Conservation (phyloP, 1,139 yeast species). For the Maudiozyma humilis region DNA sequence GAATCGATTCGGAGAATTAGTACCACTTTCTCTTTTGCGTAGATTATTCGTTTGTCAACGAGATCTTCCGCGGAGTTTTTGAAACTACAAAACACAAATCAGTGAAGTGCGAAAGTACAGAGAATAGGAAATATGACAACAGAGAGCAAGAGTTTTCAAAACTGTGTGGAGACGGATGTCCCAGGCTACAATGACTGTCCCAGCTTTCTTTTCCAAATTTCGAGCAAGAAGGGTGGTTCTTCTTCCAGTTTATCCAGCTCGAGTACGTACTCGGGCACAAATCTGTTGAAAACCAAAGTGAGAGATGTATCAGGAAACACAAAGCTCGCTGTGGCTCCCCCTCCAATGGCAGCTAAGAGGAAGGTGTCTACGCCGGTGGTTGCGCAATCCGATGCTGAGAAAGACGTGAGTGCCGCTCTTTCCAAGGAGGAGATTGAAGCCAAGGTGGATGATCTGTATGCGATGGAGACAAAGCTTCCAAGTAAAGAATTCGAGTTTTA, state of each 20-base stretch:
- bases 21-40: no score
- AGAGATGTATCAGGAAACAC: conserved; percentile 21
- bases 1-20: no score
- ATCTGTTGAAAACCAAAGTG: conserved; percentile 6
- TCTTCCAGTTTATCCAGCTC: conserved; percentile 1
- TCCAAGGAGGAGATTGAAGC: conserved; percentile 17
- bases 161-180: conserved; percentile 30
- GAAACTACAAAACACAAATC: no score
- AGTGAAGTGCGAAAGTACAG: no score
- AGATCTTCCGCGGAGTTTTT: no score
- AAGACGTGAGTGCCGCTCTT: conserved; percentile 4
- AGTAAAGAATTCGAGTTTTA: conserved; percentile 24
- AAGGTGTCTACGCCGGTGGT: not conserved
- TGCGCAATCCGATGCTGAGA: not conserved
- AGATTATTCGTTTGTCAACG: no score
- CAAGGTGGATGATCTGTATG: conserved; percentile 14
- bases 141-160: conserved; percentile 25
- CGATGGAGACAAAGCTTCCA: conserved; percentile 16
- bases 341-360: conserved; percentile 10
- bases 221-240: conserved; percentile 11
- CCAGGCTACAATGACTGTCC: conserved; percentile 34
- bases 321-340: conserved; percentile 15
- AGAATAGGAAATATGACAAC: not conserved
- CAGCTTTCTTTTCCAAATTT: conserved; percentile 23
- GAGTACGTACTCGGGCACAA: not conserved